Evolutionary conservation across 495 filamentous ascomycete species (phyloP), one percentile per base, ranked within the genome.

Genomic region (Penicillium coprophilum): DNA sequence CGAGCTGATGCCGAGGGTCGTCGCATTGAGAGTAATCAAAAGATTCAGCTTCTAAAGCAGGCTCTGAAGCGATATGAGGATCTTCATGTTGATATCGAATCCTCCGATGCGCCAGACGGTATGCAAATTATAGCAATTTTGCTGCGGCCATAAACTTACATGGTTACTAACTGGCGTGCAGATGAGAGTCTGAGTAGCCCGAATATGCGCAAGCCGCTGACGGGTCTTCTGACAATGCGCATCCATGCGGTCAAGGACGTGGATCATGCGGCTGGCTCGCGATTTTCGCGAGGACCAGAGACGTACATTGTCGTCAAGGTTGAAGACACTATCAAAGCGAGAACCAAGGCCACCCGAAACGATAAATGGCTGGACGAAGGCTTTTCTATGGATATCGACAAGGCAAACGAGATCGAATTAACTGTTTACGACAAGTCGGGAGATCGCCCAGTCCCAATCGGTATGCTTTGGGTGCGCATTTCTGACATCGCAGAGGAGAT

Each of bases 401-500:
- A 97, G 76, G 94, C 95, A 48, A 97, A 99, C 69, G 94, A 99
- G 73, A 88, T 99, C 50, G 94, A 99, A 68, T 81, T 99, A 43
- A 97, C 91, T 0, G 93, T 97, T 30, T 99, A 97, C 70, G 94
- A 99, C 66, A 96, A 96, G 74, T 73, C 80, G 8, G 86, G 88
- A 59, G 91, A 96, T 55, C 88, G 95, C 61, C 87, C 92, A 2
- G 82, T 95, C 44, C 94, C 94, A 36, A 96, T 99, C 60, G 94
- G 88, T 53, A 86, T 99, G 82, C 79, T 97, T 6, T 99, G 94
- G 94, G 82, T 99, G 57, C 82, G 94, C 40, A 93, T 99, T 65
- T 93, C 95, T 36, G 94, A 99, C 70, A 96, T 99, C 59, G 91
- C 88, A 24, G 94, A 99, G 64, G 94, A 97, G 71, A 92, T 97